Base-by-base conservation (phyloP, 78 protist species). In the Tieghemostelium lacteum region DNA sequence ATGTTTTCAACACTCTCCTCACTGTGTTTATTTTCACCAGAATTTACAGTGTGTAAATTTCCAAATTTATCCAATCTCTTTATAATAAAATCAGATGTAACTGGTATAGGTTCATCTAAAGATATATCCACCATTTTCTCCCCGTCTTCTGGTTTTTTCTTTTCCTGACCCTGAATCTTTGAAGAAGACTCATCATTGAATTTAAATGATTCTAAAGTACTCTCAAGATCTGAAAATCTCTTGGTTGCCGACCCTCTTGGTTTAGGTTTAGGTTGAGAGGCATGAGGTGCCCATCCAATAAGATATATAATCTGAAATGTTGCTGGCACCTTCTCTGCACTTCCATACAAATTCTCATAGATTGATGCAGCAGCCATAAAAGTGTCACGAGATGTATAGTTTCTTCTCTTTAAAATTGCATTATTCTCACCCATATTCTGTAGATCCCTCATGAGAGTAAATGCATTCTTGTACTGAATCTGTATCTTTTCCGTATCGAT, bases 251-350 rank as follows among this genome's bases (percentile, higher is more conserved):
- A 45, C 16, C 96, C 96, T 54, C 94, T 72, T 42, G 73, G 31
- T 39, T 63, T 40, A 33, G 96, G 96, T 42, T 89, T 76, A 73
- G n/a, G 94, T 66, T 93, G 96, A 33, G 93, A 87, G 54, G 45
- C 94, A 37, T 93, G 92, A 33, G 96, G 96, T 36, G 92, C 29
- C 96, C 96, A 93, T 24, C 96, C 96, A 24, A 88, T 78, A 60
- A 87, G 45, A 69, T 80, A 88, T 36, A 93, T 77, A 29, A 93
- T 73, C 55, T 88, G 93, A 37, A 88, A 93, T 19, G 96, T 78
- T 24, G 96, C 96, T 3, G 86, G 91, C 5, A 93, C 40, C 40
- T 77, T 73, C 12, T 69, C 94, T 45, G 52, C 10, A 10, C n/a
- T 10, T 14, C n/a, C n/a, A 62, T 93, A 88, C n/a, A 93, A 26